Base-by-base conservation (phyloP, 129 eudicot genomes). In the Solidago caesia region DNA sequence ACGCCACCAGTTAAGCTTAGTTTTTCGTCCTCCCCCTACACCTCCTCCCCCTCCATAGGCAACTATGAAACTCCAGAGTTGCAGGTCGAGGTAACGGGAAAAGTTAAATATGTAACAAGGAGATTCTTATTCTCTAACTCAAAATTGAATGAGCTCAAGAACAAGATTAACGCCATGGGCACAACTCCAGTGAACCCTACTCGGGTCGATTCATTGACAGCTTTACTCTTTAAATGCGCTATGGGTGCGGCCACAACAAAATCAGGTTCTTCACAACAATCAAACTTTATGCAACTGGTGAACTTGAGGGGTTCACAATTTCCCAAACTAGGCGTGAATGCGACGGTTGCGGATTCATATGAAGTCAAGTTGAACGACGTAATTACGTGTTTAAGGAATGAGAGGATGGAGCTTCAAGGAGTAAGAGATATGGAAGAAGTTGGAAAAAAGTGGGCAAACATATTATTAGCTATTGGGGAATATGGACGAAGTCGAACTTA, bases 161-260 rank as follows among this genome's bases (percentile, higher is more conserved):
- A 71, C 39, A 71, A 71, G 75, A 42, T 71, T 55, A 71, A 71
- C 49, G 15, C 63, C 6, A 52, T 41, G 52, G 64, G 75, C 55
- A 55, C 75, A 55, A 15, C 64, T 10, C 49, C 41, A 7, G 15
- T 71, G 15, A 41, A 71, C 52, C 75, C 75, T 55, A 41, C 64
- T 7, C 75, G 65, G 4, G 52, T 41, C 1, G 65, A 71, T 44
- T 55, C 64, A 6, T 15, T 71, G 48, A 71, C 75, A 42, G 41
- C 52, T 39, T 44, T 71, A 16, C 46, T 71, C 16, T 71, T n/a
- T n/a, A 53, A 55, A 71, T 53, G 74, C 52, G 74, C 74, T 51
- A 14, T 2, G 3, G 8, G 26, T 64, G 69, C 49, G 3, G 43
- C 72, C 10, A 43, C 13, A 7, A 43, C 27, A 33, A 5, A 67